Conservation (phyloP, 257 asterid species). For the Lantana camara region DNA sequence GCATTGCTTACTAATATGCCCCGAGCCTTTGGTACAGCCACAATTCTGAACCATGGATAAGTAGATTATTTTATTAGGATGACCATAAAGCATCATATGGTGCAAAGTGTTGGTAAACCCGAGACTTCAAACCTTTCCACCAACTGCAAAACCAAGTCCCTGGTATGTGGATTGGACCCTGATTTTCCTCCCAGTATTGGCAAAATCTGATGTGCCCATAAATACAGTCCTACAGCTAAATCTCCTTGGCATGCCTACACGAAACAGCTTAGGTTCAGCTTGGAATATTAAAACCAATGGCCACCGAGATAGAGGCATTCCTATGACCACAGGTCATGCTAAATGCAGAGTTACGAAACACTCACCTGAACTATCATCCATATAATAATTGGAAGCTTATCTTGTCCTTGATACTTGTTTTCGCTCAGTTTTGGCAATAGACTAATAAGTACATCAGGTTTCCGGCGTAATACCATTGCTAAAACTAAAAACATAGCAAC, state of each 20-base stretch:
- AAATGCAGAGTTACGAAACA: neutral
- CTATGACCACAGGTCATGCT: slow-evolving; percentile 1
- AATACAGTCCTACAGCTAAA: slow-evolving; percentile 69
- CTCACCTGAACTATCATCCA: slow-evolving; percentile 86
- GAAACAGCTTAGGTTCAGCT: slow-evolving; percentile 23
- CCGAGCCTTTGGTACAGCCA: slow-evolving; percentile 77
- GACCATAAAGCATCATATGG: slow-evolving; percentile 6
- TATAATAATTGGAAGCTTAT: slow-evolving; percentile 59
- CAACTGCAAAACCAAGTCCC: slow-evolving; percentile 82
- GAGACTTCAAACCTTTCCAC: slow-evolving; percentile 64
- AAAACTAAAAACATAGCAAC: slow-evolving; percentile 73
- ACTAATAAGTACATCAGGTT: slow-evolving; percentile 64
- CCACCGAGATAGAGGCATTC: slow-evolving; percentile 5
- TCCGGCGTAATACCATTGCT: slow-evolving; percentile 75
- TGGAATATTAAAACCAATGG: slow-evolving; percentile 17
- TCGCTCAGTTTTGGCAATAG: slow-evolving; percentile 59
- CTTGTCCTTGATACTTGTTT: slow-evolving; percentile 80
- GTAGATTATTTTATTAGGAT: no score
- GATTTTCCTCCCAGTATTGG: slow-evolving; percentile 75
- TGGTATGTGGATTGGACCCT: slow-evolving; percentile 67
- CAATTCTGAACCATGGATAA: slow-evolving; percentile 47
- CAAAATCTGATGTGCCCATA: slow-evolving; percentile 74
- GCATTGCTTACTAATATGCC: slow-evolving; percentile 60
- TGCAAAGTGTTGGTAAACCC: slow-evolving; percentile 1
- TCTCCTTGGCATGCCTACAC: slow-evolving; percentile 78